These are phyloP conservation scores for Triticum turgidum DNA, from an alignment of 176 grass and related monocot genomes.

Conservation along the genomic window DNA sequence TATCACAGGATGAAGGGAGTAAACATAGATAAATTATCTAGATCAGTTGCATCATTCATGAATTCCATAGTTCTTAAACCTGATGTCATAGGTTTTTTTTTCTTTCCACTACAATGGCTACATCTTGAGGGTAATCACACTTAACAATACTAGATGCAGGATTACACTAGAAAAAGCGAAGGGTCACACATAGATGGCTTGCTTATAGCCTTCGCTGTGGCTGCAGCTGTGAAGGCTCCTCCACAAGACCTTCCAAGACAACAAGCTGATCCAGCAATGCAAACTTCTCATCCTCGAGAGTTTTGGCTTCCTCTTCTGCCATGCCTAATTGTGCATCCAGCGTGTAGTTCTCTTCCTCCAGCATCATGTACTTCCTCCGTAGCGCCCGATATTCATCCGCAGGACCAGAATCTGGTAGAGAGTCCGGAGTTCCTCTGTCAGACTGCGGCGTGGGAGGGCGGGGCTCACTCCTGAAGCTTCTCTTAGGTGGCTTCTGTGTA, in stretches of 20 bases:
- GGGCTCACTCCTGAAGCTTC: conserved; percentile 41
- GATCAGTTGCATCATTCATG: not conserved
- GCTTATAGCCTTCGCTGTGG: conserved; percentile 17
- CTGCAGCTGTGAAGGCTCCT: conserved; percentile 42
- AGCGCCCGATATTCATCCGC: conserved; percentile 66
- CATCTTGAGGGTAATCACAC: conserved; percentile 14
- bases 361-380: conserved; percentile 69
- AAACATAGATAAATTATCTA: not conserved
- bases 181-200: not conserved
- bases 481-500: conserved; percentile 53
- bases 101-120: not conserved
- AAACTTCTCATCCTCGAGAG: conserved; percentile 62
- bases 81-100: not conserved
- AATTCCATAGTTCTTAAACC: not conserved
- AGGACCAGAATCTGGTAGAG: conserved; percentile 52
- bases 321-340: conserved; percentile 59
- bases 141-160: not conserved
- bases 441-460: conserved; percentile 18
- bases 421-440: conserved; percentile 45
- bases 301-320: conserved; percentile 54
- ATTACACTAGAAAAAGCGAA: conserved; percentile 15
- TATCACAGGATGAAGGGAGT: too few species aligned
- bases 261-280: conserved; percentile 92
- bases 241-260: conserved; percentile 86
- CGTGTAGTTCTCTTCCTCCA: conserved; percentile 83